phyloP scores from a whole-genome alignment of 441 rosid genomes.

The Pelargonium fulgidum region DNA sequence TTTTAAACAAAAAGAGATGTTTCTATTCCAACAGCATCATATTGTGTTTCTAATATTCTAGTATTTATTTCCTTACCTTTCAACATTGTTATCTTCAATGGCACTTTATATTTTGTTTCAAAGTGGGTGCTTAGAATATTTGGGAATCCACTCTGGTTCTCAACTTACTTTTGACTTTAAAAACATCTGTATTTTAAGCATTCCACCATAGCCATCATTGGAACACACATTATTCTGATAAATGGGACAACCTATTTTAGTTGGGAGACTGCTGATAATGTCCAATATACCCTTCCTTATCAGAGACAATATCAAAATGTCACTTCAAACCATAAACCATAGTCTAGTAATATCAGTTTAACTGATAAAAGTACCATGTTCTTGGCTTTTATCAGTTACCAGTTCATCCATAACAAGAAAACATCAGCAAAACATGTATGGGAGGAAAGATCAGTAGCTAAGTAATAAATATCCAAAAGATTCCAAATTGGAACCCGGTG shows the following conservation, averaged over 20 bases:
- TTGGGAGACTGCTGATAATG: slow-evolving; percentile 1
- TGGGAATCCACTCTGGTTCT: slow-evolving; percentile 11
- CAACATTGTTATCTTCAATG: slow-evolving; percentile 26
- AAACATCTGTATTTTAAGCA: slow-evolving; percentile 7
- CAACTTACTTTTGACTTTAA: slow-evolving; percentile 36
- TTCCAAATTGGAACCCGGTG: slow-evolving; percentile 62
- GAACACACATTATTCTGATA: slow-evolving; percentile 12
- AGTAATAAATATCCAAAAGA: slow-evolving; percentile 27
- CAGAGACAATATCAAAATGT: no score
- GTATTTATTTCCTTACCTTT: background rate
- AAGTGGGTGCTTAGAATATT: slow-evolving; percentile 37
- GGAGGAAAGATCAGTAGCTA: slow-evolving; percentile 19
- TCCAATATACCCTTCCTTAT: background rate
- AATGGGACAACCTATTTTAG: slow-evolving; percentile 4
- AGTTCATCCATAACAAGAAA: background rate
- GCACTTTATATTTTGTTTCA: slow-evolving; percentile 26
- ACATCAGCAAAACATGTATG: slow-evolving; percentile 11
- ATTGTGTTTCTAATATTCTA: slow-evolving; percentile 14
- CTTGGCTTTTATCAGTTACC: background rate
- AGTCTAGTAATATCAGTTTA: no score
- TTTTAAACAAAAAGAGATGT: slow-evolving; percentile 2
- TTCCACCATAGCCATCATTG: slow-evolving; percentile 19
- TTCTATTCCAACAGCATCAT: slow-evolving; percentile 42
- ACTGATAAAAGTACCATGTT: no score
- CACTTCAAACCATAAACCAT: no score